Evolutionary conservation across 805 yeast genomes (phyloP).

Genomic region (Candida nemodendra): DNA sequence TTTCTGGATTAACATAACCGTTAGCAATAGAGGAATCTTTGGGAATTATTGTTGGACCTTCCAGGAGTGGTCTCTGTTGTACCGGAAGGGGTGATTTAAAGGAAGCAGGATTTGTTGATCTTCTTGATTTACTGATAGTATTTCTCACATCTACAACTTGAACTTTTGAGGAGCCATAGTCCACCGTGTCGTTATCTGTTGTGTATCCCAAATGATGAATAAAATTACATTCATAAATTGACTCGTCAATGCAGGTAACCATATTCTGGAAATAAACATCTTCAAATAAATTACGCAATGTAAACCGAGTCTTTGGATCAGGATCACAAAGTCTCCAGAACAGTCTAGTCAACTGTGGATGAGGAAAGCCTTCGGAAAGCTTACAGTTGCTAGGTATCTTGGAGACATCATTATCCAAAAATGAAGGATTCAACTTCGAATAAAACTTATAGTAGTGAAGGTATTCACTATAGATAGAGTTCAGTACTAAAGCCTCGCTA

Average conservation of each 20-base stretch:
- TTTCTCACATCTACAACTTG: background rate
- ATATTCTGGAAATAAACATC: constrained; percentile 65
- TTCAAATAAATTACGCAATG: constrained; percentile 49
- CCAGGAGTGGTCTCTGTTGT: too few relatives aligned
- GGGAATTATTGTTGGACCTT: constrained; percentile 1
- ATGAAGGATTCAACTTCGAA: constrained; percentile 45
- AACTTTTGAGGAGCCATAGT: constrained; percentile 2
- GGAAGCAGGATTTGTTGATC: background rate
- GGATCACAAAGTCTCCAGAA: constrained; percentile 77
- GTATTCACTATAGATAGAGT: constrained; percentile 57
- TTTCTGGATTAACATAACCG: background rate
- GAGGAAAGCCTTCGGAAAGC: constrained; percentile 22
- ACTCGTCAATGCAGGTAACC: constrained; percentile 60
- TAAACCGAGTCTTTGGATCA: constrained; percentile 49
- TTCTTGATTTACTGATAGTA: background rate
- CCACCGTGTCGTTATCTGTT: constrained; percentile 1
- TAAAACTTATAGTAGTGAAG: constrained; percentile 31
- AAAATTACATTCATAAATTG: constrained; percentile 26
- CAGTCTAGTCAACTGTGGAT: constrained; percentile 19
- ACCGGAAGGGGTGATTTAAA: background rate
- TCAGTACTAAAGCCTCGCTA: constrained; percentile 43
- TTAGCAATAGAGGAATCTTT: constrained; percentile 3
- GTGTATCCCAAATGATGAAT: constrained; percentile 13
- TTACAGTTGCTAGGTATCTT: constrained; percentile 49
- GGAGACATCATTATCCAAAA: constrained; percentile 51